Conservation (phyloP, 2,329 filamentous ascomycete genomes). For the Trichoderma aggressivum region DNA sequence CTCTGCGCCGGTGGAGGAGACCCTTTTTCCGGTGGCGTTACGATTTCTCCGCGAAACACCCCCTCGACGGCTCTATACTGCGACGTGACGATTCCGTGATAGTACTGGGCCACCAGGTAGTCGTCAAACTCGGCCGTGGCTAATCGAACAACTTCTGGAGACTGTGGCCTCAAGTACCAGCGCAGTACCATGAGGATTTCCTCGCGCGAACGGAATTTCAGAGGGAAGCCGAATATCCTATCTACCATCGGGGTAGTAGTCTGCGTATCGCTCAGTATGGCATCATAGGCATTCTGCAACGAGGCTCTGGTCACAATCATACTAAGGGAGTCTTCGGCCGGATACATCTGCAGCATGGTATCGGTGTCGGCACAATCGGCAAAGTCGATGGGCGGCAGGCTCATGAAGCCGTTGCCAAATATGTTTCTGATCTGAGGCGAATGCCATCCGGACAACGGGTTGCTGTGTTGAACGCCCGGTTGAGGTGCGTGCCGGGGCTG, state of each 20-base stretch:
- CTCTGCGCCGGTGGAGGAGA: not conserved
- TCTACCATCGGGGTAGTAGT: not conserved
- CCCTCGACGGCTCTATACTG: not conserved
- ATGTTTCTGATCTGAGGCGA: not conserved
- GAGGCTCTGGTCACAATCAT: constrained; percentile 2
- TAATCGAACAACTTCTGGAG: not conserved
- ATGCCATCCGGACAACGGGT: not conserved
- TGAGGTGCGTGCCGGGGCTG: not conserved
- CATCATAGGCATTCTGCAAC: not conserved
- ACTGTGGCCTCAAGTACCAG: constrained; percentile 1
- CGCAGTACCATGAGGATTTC: constrained; percentile 5
- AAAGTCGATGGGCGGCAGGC: not conserved
- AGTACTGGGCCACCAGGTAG: constrained; percentile 7
- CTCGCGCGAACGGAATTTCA: constrained; percentile 3
- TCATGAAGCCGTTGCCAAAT: constrained; percentile 6
- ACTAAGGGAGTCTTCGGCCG: not conserved
- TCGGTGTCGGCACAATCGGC: not conserved
- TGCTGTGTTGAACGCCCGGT: not conserved
- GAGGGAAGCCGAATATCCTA: constrained; percentile 4
- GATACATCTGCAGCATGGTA: not conserved
- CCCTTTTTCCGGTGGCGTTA: not conserved
- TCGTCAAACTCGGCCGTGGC: constrained; percentile 10
- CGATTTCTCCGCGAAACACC: not conserved
- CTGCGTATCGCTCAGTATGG: not conserved
- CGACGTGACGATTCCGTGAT: not conserved